These are phyloP conservation scores for Sphaerosporella brunnea DNA, from an alignment of 495 filamentous ascomycete species.

Conservation along the genomic window DNA sequence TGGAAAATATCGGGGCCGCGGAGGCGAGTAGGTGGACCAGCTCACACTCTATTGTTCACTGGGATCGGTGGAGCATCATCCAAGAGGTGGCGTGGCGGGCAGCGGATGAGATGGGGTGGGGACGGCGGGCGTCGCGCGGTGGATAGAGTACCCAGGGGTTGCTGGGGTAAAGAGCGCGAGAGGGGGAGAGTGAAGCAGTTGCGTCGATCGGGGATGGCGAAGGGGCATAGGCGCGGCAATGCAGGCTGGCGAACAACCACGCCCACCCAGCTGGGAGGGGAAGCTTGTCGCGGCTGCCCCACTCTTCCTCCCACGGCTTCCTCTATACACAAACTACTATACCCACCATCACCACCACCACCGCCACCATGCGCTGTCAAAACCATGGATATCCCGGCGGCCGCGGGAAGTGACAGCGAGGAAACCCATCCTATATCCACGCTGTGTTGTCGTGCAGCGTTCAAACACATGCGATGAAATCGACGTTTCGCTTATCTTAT, in stretches of 20 bases:
- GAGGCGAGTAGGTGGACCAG: not conserved
- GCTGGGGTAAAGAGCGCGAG: not conserved
- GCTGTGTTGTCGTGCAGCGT: no score
- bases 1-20: not conserved
- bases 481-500: no score
- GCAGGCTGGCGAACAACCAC: not conserved
- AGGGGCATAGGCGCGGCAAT: not conserved
- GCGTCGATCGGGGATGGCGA: not conserved
- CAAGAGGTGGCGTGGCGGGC: not conserved
- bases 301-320: no score
- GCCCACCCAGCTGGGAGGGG: conserved; percentile 1
- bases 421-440: no score
- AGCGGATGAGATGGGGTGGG: not conserved
- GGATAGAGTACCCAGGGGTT: not conserved
- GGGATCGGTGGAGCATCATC: conserved; percentile 1
- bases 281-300: no score
- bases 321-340: no score
- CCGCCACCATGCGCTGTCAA: no score
- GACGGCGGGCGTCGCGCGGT: not conserved
- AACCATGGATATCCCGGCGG: no score
- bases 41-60: conserved; percentile 7
- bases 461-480: no score
- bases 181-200: not conserved
- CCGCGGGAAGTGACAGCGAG: no score
- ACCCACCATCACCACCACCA: no score